These are phyloP conservation scores for Hymenoscyphus fructigenus DNA, from an alignment of 2,329 filamentous ascomycete genomes.

Conservation along the genomic window DNA sequence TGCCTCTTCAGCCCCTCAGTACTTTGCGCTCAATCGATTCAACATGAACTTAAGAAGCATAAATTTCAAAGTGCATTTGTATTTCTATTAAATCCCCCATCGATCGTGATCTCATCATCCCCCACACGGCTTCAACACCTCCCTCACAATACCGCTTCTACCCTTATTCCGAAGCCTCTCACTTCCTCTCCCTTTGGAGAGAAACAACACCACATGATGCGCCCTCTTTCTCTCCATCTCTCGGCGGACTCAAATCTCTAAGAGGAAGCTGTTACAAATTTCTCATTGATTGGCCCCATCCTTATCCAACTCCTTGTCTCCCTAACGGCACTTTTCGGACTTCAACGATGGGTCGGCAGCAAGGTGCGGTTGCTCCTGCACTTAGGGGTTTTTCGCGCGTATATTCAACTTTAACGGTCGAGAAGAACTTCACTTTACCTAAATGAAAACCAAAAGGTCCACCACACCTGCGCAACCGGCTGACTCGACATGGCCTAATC, in stretches of 20 bases:
- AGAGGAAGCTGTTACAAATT: slow-evolving; percentile 23
- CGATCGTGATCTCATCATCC: not conserved
- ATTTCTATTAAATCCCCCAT: not conserved
- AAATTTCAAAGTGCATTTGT: too few relatives aligned
- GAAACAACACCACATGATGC: not conserved
- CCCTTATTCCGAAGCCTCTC: not conserved
- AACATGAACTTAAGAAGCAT: too few relatives aligned
- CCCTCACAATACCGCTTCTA: not conserved
- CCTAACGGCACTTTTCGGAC: slow-evolving; percentile 20
- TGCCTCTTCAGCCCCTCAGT: not conserved
- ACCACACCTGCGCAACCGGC: not conserved
- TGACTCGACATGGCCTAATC: not conserved
- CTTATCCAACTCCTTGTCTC: slow-evolving; percentile 20
- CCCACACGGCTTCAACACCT: not conserved
- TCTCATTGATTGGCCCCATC: slow-evolving; percentile 20
- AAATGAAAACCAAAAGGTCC: not conserved
- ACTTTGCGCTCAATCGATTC: not conserved
- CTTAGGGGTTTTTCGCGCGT: slow-evolving; percentile 25
- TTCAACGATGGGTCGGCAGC: too few relatives aligned
- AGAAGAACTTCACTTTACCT: slow-evolving; percentile 14
- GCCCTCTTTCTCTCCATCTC: not conserved
- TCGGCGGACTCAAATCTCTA: slow-evolving; percentile 6
- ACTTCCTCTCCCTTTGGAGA: not conserved
- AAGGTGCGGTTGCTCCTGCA: slow-evolving; percentile 19
- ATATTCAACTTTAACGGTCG: slow-evolving; percentile 30